Conservation (phyloP, 129 eudicot species). For the Pulicaria dysenterica region DNA sequence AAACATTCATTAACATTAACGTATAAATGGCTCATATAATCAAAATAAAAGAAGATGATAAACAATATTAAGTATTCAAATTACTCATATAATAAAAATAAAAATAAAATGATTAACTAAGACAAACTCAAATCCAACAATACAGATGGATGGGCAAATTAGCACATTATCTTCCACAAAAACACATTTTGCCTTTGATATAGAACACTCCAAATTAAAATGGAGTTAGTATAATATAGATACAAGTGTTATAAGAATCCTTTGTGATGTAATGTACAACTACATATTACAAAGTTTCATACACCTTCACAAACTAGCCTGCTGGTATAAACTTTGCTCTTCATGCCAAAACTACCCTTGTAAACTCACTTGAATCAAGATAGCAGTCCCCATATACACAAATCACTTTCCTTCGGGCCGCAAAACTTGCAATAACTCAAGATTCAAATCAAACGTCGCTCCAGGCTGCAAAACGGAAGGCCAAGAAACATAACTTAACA, state of each 20-base stretch:
- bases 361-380: slow-evolving; percentile 13
- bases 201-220: too few species aligned
- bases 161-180: too few species aligned
- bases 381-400: background rate
- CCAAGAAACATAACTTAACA: background rate
- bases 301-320: slow-evolving; percentile 27
- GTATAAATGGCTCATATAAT: too few species aligned
- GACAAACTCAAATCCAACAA: too few species aligned
- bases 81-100: too few species aligned
- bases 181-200: too few species aligned
- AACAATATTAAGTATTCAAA: too few species aligned
- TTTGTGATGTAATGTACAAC: slow-evolving; percentile 27
- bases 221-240: background rate
- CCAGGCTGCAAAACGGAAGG: slow-evolving; percentile 63
- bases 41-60: too few species aligned
- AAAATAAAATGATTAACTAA: too few species aligned
- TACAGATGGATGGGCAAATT: too few species aligned
- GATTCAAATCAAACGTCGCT: slow-evolving; percentile 81
- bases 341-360: slow-evolving; percentile 28
- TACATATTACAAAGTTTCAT: slow-evolving; percentile 26
- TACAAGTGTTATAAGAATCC: slow-evolving; percentile 18
- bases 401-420: slow-evolving; percentile 48
- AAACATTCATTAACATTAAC: too few species aligned
- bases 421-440: slow-evolving; percentile 76
- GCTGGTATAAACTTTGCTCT: slow-evolving; percentile 3